These are phyloP conservation scores for Xylariaceae sp. DNA, from an alignment of 2,329 filamentous ascomycete species.

Conservation along the genomic window DNA sequence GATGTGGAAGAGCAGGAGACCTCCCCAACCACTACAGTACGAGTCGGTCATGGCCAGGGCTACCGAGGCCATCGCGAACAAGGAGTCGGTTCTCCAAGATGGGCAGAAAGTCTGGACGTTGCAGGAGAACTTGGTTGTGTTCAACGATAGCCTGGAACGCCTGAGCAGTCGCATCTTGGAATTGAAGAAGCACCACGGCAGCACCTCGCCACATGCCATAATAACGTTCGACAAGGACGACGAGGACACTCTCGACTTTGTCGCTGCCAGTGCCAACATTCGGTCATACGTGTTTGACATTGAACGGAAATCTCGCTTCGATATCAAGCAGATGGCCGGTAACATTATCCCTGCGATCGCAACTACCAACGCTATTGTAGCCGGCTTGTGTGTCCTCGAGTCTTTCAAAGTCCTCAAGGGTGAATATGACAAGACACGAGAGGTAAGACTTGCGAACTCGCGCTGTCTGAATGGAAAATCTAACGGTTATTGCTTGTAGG, in stretches of 20 bases:
- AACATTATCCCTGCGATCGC: constrained; percentile 99
- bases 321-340: constrained; percentile 98
- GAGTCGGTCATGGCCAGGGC: constrained; percentile 52
- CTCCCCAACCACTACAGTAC: constrained; percentile 70
- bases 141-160: constrained; percentile 74
- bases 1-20: constrained; percentile 85
- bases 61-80: constrained; percentile 41
- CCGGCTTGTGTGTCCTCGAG: constrained; percentile 84
- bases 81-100: constrained; percentile 52
- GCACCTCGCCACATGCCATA: constrained; percentile 50
- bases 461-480: background rate
- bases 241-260: constrained; percentile 89
- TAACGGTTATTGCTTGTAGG: constrained; percentile 36
- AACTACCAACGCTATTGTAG: constrained; percentile 95
- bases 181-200: constrained; percentile 45
- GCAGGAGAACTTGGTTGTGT: constrained; percentile 78
- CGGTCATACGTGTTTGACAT: constrained; percentile 87
- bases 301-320: constrained; percentile 82
- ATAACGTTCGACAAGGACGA: constrained; percentile 97
- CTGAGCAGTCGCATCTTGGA: constrained; percentile 68
- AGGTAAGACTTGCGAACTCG: constrained; percentile 48
- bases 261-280: constrained; percentile 83
- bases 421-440: constrained; percentile 66
- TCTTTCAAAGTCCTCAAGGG: constrained; percentile 82
- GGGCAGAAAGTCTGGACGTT: constrained; percentile 78